Evolutionary conservation across 2,329 filamentous ascomycete genomes (phyloP), one percentile per base, ranked within the genome.

Genomic region (Malbranchea cinnamomea): DNA sequence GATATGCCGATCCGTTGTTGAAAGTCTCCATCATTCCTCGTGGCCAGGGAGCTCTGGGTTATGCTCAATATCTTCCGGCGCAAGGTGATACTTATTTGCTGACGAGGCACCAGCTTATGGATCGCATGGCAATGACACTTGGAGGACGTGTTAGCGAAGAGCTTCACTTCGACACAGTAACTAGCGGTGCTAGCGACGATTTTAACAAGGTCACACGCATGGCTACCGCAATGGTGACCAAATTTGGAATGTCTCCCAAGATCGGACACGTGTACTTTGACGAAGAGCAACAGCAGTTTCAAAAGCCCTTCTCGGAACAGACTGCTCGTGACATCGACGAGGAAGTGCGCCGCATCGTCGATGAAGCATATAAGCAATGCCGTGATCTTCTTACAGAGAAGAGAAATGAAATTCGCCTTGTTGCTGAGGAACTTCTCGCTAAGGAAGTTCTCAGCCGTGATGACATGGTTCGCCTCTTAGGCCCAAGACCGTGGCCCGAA

Each of bases 91-190:
- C 82, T 6, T 95, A 95, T 54, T 70, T 98, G 40, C 89, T 98
- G 85, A 93, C 78, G 49, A 77, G 82, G 40, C 77, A 85, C 52
- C 89, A 98, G 59, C 67, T 98, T 23, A 93, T 95, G 82, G 89
- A 98, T 55, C 84, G 89, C 44, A 98, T 98, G 89, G 89, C 89
- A 40, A 98, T 98, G 89, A 94, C 87, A 2, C 75, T 98, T 32
- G 89, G 85, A 44, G 89, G 89, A 2, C 83, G 89, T 41, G 80
- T 98, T 14, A 89, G 79, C 12, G 89, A 98, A 59, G 89, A 98
- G 57, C 62, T 98, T 5, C 87, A 98, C 60, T 98, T 98, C 58
- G 78, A 89, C 19, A 92, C 84, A 0, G 89, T 98, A 12, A 98
- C 89, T 2, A 89, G 81, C 26, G 89, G 89, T 34, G 89, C 87